Evolutionary conservation across 169 alveolate genomes (phyloP), one percentile per base, ranked within the genome.

Genomic region (Eimeria necatrix): DNA sequence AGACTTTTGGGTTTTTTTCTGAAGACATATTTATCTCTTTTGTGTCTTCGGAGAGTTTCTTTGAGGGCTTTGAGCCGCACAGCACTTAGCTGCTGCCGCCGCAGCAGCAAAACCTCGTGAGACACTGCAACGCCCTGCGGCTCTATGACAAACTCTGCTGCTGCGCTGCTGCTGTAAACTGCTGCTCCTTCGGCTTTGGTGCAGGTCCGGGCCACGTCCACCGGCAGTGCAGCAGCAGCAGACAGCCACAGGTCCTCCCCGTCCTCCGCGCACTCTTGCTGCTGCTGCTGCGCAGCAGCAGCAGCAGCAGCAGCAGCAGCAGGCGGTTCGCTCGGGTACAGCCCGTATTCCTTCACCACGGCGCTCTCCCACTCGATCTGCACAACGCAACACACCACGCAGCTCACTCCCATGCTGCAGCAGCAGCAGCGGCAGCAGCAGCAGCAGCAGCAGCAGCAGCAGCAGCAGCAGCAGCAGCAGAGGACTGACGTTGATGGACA

Each of bases 291-390:
- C 78, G 68, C 0, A 56, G 68, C 10, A 56, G 68, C 10, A 56
- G 68, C 0, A 56, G 68, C 22, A 56, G 68, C 22, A 56, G n/a
- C n/a, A n/a, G n/a, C n/a, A n/a, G n/a, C n/a, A n/a, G n/a, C n/a
- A n/a, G n/a, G n/a, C n/a, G n/a, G 64, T 14, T 56, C 20, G 20
- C 64, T 14, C 64, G 8, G 64, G 20, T 56, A 14, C 64, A 14
- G 64, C 64, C 20, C 20, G 14, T 68, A 22, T 12, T 68, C 78
- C 48, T 14, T 68, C 0, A 68, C 78, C 22, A 68, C 78, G 20
- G 78, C 78, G 32, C 48, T 20, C n/a, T 68, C 78, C 78, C 78
- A 68, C 12, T 14, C 32, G n/a, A 68, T 68, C 78, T 68, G 78
- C 78, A 22, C n/a, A 1, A 16, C 9, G 32, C 8, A 22, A 68